These are phyloP conservation scores for Kwoniella botswanensis DNA, from an alignment of 768 basidiomycete species.

Conservation along the genomic window DNA sequence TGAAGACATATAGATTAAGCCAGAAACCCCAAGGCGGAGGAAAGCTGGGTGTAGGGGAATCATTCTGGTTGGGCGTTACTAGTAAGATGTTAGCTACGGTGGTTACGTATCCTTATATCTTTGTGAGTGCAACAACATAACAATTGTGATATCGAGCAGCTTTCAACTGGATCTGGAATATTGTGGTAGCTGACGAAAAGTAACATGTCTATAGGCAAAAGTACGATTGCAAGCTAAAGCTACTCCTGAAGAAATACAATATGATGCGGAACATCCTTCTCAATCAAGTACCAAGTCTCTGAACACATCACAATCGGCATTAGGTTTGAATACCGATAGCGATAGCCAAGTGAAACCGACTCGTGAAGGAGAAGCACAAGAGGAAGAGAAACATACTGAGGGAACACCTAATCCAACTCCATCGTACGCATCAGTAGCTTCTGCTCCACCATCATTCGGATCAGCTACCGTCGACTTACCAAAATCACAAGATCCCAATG, in stretches of 20 bases:
- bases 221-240: conserved; percentile 86
- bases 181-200: not conserved
- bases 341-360: not conserved
- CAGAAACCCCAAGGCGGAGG: conserved; percentile 50
- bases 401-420: conserved; percentile 8
- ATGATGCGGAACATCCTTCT: conserved; percentile 59
- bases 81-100: conserved; percentile 96
- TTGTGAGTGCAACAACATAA: conserved; percentile 40
- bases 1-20: conserved; percentile 72
- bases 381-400: not conserved
- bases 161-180: too few relatives aligned
- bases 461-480: conserved; percentile 20
- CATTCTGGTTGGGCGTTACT: conserved; percentile 85
- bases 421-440: conserved; percentile 33
- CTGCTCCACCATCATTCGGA: conserved; percentile 21
- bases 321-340: not conserved
- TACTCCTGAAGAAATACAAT: conserved; percentile 1
- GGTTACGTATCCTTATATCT: conserved; percentile 63
- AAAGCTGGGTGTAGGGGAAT: conserved; percentile 76
- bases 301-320: not conserved
- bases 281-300: not conserved
- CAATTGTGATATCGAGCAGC: not conserved
- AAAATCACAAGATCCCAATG: not conserved
- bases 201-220: conserved; percentile 62
- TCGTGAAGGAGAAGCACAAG: not conserved